Conservation (phyloP, 192 early-diverging fungal species). For the Chytriomyces confervae region DNA sequence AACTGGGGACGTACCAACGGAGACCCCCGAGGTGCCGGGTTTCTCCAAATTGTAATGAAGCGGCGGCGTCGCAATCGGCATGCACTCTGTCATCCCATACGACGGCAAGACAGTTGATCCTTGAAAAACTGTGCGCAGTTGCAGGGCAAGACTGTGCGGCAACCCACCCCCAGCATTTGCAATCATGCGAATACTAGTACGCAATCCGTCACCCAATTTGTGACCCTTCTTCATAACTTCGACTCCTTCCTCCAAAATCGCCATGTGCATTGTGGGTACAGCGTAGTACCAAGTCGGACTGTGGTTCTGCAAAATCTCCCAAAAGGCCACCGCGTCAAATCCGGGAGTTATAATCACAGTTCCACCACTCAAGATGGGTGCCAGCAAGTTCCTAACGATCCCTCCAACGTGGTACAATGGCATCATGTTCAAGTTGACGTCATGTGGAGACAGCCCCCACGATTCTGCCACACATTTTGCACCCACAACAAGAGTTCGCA, state of each 20-base stretch:
- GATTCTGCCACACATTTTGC: conserved; percentile 31
- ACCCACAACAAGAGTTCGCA: conserved; percentile 31
- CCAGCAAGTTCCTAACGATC: conserved; percentile 73
- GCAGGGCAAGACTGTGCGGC: conserved; percentile 40
- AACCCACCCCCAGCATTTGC: conserved; percentile 55
- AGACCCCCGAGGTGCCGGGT: conserved; percentile 46
- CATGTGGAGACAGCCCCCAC: conserved; percentile 53
- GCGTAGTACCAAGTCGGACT: conserved; percentile 43
- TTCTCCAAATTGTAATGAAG: conserved; percentile 46
- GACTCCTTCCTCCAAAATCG: conserved; percentile 24
- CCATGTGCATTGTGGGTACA: conserved; percentile 86
- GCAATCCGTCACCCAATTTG: not conserved
- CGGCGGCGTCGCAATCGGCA: conserved; percentile 58
- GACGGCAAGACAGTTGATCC: conserved; percentile 44
- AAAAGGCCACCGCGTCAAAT: conserved; percentile 44
- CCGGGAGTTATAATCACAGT: conserved; percentile 66
- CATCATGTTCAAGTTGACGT: conserved; percentile 46
- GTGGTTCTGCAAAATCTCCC: conserved; percentile 39
- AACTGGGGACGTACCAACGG: conserved; percentile 17
- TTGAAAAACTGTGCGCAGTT: conserved; percentile 39
- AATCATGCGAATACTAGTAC: conserved; percentile 47
- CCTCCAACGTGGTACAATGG: conserved; percentile 70
- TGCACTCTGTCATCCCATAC: conserved; percentile 62
- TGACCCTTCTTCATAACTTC: conserved; percentile 2
- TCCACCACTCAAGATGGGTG: conserved; percentile 73